Base-by-base conservation (phyloP, 306 rosid species). In the Quercus robur region DNA sequence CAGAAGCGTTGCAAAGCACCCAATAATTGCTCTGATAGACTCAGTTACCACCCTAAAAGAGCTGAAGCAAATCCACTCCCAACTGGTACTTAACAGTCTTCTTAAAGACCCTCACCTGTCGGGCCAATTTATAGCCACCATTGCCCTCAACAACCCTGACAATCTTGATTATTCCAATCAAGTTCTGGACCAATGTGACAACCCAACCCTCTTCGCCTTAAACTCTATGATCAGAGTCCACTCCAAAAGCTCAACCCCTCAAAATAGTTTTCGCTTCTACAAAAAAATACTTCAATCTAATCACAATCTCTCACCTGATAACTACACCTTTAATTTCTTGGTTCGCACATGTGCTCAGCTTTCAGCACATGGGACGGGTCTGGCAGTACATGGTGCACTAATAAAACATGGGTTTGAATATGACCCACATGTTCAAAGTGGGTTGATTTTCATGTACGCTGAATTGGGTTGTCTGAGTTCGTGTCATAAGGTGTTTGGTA, bases 221-320 rank as follows among this genome's bases (percentile, higher is more conserved):
- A 90, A 92, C 87, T 87, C 93, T 81, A 78, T 90, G 86, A 90
- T 90, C 83, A 87, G 93, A 71, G 91, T 90, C 56, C 84, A 80
- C 51, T 92, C 92, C 75, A 92, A 82, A 46, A 80, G 85, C 84
- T 49, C 89, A 63, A 74, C 82, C 5, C 97, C 94, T 7, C 71
- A 59, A 10, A 76, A 70, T 75, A 85, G 93, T 76, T 87, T 89
- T 68, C 58, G 77, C 4, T 86, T 88, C 17, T 92, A 81, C 86
- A 57, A 62, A 70, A 26, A 62, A 51, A 87, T 90, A 78, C 84
- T 85, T 23, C 74, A 46, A 4, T 85, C 87, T 2, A 31, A 25
- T 31, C 4, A 46, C 77, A 59, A 51, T 67, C 77, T 85, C 54
- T 75, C 68, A 17, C 94, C 92, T 11, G 90, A 88, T 61, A 85